Evolutionary conservation across 352 stramenopile species (phyloP).

Genomic region (Elongisporangium undulatum): DNA sequence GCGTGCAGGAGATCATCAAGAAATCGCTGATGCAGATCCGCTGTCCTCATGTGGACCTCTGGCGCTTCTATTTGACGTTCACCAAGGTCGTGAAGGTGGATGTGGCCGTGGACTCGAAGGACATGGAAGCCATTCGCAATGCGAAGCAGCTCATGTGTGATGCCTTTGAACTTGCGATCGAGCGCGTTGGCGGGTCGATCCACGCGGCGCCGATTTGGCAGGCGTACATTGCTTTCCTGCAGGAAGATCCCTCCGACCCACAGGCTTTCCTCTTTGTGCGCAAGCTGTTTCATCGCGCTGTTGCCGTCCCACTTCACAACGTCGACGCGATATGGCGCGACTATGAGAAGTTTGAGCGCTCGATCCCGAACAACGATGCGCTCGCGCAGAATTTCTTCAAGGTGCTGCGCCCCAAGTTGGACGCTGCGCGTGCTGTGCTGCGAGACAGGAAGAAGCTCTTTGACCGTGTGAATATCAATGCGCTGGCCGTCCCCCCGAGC

Average conservation of each 20-base stretch:
- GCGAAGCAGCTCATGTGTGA: conserved; percentile 80
- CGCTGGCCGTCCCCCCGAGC: conserved; percentile 48
- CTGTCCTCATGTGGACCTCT: conserved; percentile 80
- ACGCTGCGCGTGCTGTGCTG: conserved; percentile 70
- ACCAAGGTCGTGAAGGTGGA: conserved; percentile 83
- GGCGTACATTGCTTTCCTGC: conserved; percentile 75
- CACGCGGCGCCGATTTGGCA: conserved; percentile 78
- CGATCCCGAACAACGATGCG: conserved; percentile 86
- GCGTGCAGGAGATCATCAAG: conserved; percentile 85
- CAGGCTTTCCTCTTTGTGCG: conserved; percentile 74
- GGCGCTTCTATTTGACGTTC: conserved; percentile 87
- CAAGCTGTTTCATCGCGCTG: conserved; percentile 83
- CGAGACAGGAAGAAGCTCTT: conserved; percentile 84
- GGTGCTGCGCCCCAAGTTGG: conserved; percentile 81
- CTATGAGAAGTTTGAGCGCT: conserved; percentile 86
- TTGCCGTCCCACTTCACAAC: conserved; percentile 66
- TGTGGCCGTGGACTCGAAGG: conserved; percentile 57
- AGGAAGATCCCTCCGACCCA: conserved; percentile 57
- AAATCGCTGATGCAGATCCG: conserved; percentile 84
- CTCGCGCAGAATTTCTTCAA: conserved; percentile 88
- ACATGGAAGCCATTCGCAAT: conserved; percentile 46
- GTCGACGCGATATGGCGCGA: conserved; percentile 85
- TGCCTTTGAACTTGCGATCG: conserved; percentile 76
- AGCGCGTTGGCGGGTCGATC: conserved; percentile 80
- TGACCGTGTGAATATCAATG: conserved; percentile 68